Evolutionary conservation across 495 filamentous ascomycete species (phyloP).

Genomic region (Monascus purpureus): DNA sequence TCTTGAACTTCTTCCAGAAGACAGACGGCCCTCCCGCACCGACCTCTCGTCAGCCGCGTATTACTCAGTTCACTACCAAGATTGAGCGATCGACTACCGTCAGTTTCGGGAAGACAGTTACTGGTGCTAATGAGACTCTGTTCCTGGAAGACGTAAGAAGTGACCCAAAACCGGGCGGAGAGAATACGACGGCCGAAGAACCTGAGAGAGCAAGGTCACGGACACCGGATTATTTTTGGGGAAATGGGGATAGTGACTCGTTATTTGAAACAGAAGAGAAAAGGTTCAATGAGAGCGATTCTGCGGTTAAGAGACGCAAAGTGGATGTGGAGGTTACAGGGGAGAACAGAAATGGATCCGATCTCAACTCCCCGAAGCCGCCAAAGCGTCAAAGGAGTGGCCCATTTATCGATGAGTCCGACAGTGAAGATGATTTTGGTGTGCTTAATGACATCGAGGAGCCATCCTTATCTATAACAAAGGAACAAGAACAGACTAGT

Average conservation of each 20-base stretch:
- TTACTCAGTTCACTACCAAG: constrained; percentile 26
- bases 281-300: constrained; percentile 16
- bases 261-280: constrained; percentile 5
- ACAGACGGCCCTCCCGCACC: constrained; percentile 32
- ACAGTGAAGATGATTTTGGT: constrained; percentile 44
- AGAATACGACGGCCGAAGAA: not conserved
- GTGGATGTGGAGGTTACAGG: constrained; percentile 12
- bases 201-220: constrained; percentile 6
- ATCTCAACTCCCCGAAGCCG: constrained; percentile 1
- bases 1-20: constrained; percentile 74
- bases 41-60: constrained; percentile 21
- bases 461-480: not conserved
- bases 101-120: constrained; percentile 10
- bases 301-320: constrained; percentile 26
- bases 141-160: constrained; percentile 34
- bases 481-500: constrained; percentile 1
- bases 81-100: constrained; percentile 7
- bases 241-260: constrained; percentile 11
- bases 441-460: constrained; percentile 11
- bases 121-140: constrained; percentile 19
- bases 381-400: constrained; percentile 17
- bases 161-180: constrained; percentile 14
- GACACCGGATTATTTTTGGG: constrained; percentile 26
- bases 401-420: constrained; percentile 56
- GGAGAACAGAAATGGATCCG: constrained; percentile 1